Percentiles rank a stretch among this genome's conserved stretches.
Evolutionary conservation across 1,284 basidiomycete species (phyloP).

Genomic region (Veloporphyrellus conicus): DNA sequence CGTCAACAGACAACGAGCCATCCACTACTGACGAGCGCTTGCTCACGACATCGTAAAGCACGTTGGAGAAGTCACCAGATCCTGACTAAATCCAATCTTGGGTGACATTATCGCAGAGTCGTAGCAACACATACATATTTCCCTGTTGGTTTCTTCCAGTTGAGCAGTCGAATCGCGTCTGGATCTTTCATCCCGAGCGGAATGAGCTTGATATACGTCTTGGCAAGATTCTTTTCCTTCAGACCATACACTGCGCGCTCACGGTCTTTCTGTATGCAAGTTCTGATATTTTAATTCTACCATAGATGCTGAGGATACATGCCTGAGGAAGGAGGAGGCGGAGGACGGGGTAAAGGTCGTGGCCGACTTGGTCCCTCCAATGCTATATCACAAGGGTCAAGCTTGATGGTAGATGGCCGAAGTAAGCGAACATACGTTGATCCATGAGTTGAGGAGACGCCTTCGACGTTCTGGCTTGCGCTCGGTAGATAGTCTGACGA

Average conservation of each 20-base stretch:
- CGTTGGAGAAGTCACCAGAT: constrained; percentile 82
- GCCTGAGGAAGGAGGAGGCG: constrained; percentile 74
- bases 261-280: constrained; percentile 69
- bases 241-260: constrained; percentile 86
- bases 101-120: background rate
- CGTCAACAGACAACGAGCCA: constrained; percentile 71
- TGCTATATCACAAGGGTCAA: constrained; percentile 43
- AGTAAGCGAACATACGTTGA: constrained; percentile 52
- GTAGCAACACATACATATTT: constrained; percentile 46
- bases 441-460: constrained; percentile 64
- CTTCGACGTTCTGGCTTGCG: constrained; percentile 66
- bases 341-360: constrained; percentile 71
- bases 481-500: constrained; percentile 65
- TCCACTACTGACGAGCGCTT: constrained; percentile 81
- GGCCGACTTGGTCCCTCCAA: constrained; percentile 71
- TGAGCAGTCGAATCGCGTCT: constrained; percentile 73
- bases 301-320: constrained; percentile 18
- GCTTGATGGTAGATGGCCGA: background rate
- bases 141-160: constrained; percentile 86
- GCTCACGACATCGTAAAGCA: constrained; percentile 79
- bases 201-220: constrained; percentile 84
- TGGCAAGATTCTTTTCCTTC: constrained; percentile 89
- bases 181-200: constrained; percentile 74
- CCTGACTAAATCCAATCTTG: constrained; percentile 29
- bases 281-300: background rate